Evolutionary conservation across 805 yeast genomes (phyloP).

Genomic region (Wickerhamiella occidentalis): DNA sequence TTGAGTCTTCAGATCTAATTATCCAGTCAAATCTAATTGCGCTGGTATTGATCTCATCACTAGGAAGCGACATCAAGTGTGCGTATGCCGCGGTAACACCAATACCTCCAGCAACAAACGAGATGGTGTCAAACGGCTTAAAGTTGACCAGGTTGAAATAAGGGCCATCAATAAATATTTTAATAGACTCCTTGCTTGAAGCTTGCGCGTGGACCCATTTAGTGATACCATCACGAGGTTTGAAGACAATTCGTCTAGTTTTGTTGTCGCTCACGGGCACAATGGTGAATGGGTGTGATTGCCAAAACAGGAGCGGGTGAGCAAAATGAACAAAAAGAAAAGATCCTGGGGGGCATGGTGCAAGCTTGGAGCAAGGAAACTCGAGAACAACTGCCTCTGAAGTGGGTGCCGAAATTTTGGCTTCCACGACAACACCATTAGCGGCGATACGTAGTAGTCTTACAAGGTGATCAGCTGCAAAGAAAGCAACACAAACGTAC

Average conservation of each 20-base stretch:
- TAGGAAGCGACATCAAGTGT: conserved; percentile 19
- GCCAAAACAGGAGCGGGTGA: conserved; percentile 44
- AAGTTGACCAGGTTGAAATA: conserved; percentile 47
- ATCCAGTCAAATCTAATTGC: conserved; percentile 10
- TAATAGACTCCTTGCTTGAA: not conserved
- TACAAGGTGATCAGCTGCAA: conserved; percentile 53
- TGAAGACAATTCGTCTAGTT: not conserved
- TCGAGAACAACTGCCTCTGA: not conserved
- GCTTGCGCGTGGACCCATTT: not conserved
- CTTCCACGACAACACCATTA: conserved; percentile 2
- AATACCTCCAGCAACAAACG: conserved; percentile 61
- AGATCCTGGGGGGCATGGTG: not conserved
- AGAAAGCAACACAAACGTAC: conserved; percentile 46
- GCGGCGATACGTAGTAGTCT: conserved; percentile 39
- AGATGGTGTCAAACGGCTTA: conserved; percentile 39
- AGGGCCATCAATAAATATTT: conserved; percentile 47
- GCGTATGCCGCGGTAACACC: conserved; percentile 55
- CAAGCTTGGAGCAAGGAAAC: not conserved
- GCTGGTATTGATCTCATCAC: not conserved
- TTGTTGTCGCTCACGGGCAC: conserved; percentile 8
- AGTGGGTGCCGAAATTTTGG: not conserved
- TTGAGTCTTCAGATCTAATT: not conserved
- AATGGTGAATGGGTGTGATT: conserved; percentile 61
- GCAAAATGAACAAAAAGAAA: conserved; percentile 25
- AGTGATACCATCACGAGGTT: conserved; percentile 8